A percentile compares a stretch with the other conserved stretches of the same genome.
Evolutionary conservation across 257 asterid species (phyloP).

Genomic region (Solanum paucissectum): DNA sequence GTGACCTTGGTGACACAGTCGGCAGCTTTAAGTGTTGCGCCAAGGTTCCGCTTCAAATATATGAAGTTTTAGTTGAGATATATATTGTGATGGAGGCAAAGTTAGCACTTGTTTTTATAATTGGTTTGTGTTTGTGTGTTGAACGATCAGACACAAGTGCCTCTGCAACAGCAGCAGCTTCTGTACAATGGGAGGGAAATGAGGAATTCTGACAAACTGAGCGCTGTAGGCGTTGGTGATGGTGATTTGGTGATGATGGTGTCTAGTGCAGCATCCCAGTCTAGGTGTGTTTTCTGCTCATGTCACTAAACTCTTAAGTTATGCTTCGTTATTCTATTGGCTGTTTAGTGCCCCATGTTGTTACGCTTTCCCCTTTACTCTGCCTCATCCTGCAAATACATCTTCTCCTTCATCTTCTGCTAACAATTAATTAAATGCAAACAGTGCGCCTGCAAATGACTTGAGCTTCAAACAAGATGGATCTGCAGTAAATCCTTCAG

Average conservation of each 20-base stretch:
- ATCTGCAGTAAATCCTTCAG: slow-evolving; percentile 83
- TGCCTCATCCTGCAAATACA: neutral
- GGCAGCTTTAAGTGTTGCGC: neutral
- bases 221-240: slow-evolving; percentile 62
- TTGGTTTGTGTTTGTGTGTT: slow-evolving; percentile 2
- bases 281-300: slow-evolving; percentile 35
- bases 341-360: neutral
- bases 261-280: slow-evolving; percentile 30
- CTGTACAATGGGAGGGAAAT: slow-evolving; percentile 73
- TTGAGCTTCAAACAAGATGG: slow-evolving; percentile 81
- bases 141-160: slow-evolving; percentile 61
- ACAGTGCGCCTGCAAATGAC: slow-evolving; percentile 34
- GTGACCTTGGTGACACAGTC: neutral
- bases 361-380: neutral
- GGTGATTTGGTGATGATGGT: slow-evolving; percentile 97
- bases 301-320: neutral
- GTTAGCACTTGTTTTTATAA: neutral
- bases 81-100: neutral
- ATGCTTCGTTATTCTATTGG: neutral
- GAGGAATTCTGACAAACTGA: slow-evolving; percentile 63
- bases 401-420: neutral
- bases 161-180: slow-evolving; percentile 83
- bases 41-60: neutral
- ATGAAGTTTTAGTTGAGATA: neutral
- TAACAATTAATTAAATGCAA: slow-evolving; percentile 1